phyloP scores from a whole-genome alignment of 495 filamentous ascomycete genomes.

The Cercophora scortea region DNA sequence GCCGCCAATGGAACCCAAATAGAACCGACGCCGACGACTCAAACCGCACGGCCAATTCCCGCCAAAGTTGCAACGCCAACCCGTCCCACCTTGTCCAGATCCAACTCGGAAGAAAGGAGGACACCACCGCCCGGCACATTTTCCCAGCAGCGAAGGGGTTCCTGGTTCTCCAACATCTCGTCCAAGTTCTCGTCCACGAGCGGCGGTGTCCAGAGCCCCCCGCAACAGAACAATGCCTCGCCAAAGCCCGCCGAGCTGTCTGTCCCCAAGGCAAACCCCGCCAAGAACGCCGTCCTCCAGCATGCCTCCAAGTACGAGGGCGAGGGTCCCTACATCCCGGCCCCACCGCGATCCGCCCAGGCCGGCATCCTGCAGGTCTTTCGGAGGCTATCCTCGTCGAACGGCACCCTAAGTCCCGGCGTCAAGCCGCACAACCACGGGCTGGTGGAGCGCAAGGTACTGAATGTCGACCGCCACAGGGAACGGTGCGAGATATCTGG shows the following conservation, averaged over 20 bases:
- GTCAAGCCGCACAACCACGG: constrained; percentile 40
- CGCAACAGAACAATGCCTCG: constrained; percentile 30
- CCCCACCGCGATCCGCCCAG: constrained; percentile 54
- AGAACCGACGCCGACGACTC: neutral
- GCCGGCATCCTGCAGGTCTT: constrained; percentile 76
- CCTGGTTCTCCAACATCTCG: constrained; percentile 88
- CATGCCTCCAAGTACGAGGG: constrained; percentile 41
- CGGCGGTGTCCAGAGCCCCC: constrained; percentile 35
- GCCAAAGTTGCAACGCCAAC: constrained; percentile 16
- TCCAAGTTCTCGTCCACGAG: constrained; percentile 75
- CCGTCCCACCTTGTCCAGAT: constrained; percentile 22
- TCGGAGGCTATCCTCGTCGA: constrained; percentile 70
- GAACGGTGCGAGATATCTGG: constrained; percentile 74
- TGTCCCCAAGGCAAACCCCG: constrained; percentile 44
- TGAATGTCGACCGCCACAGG: constrained; percentile 77
- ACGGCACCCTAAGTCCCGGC: constrained; percentile 32
- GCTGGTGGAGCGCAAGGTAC: constrained; percentile 64
- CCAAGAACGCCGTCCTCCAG: constrained; percentile 46
- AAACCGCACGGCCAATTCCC: neutral
- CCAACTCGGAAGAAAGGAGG: constrained; percentile 28
- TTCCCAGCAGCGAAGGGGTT: constrained; percentile 54
- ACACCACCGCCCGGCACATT: constrained; percentile 16
- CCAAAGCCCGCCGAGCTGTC: constrained; percentile 50
- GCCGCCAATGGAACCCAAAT: neutral
- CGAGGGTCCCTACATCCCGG: constrained; percentile 56